These are phyloP conservation scores for Paraphaeosphaeria sporulosa DNA, from an alignment of 2,329 filamentous ascomycete species.

Conservation along the genomic window DNA sequence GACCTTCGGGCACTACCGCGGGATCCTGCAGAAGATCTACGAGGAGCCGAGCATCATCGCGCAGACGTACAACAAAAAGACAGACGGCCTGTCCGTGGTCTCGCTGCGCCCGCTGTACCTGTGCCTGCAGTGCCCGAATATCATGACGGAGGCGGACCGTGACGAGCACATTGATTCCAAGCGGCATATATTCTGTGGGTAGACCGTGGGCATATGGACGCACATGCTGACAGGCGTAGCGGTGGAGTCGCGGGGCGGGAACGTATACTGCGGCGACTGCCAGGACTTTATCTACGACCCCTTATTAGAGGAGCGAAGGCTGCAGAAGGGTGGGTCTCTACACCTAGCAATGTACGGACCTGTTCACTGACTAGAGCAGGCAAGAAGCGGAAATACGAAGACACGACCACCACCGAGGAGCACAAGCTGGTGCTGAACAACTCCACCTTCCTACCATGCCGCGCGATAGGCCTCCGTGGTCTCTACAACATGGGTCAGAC, in stretches of 20 bases:
- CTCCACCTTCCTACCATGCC: constrained; percentile 80
- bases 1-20: constrained; percentile 75
- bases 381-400: constrained; percentile 79
- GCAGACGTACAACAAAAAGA: constrained; percentile 64
- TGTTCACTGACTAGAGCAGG: constrained; percentile 44
- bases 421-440: constrained; percentile 79
- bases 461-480: constrained; percentile 85
- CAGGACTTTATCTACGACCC: constrained; percentile 85
- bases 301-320: constrained; percentile 76
- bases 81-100: constrained; percentile 66
- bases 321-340: constrained; percentile 68
- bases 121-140: constrained; percentile 72
- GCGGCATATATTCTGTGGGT: constrained; percentile 75
- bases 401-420: constrained; percentile 69
- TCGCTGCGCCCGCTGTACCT: constrained; percentile 61
- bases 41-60: constrained; percentile 70
- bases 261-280: constrained; percentile 82
- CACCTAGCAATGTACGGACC: background rate
- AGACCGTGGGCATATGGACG: constrained; percentile 9
- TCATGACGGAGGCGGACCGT: constrained; percentile 71
- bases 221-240: constrained; percentile 57
- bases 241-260: constrained; percentile 78
- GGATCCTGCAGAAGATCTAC: constrained; percentile 73
- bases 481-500: constrained; percentile 99
- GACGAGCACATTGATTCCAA: constrained; percentile 73